Evolutionary conservation across 2,329 filamentous ascomycete genomes (phyloP), one percentile per base, ranked within the genome.

Genomic region (Fusarium avenaceum): DNA sequence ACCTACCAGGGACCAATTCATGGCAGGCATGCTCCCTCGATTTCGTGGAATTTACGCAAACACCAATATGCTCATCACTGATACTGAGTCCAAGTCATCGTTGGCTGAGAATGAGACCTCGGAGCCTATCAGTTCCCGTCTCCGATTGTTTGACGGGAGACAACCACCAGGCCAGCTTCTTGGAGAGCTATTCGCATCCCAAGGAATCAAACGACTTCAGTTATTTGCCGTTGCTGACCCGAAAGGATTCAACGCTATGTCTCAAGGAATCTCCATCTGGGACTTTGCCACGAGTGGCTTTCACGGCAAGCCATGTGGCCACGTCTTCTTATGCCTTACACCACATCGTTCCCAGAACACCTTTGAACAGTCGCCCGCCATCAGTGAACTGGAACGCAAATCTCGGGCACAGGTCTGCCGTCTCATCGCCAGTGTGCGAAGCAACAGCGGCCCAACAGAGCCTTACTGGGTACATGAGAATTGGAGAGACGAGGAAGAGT

Each of bases 181-280:
- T 24, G 65, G 59, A 7, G 55, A 66, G 11, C 19, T 52, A 6
- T 7, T 74, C 6, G 69, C 67, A 1, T 59, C 57, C 1, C 22
- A 72, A 2, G 78, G 78, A 0, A 67, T 73, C 49, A 67, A 60
- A 13, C 40, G 70, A 4, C 61, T 75, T 0, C 51, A 75, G 6
- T 62, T 62, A 2, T 33, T 76, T 7, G 73, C 76, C 0, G 38
- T 69, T 3, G 59, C 72, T 4, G 72, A 68, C 19, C 70, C 65
- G 3, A 14, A 58, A 6, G 50, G 67, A 7, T 80, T 75, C 71
- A 38, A 47, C 4, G 53, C 70, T 3, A 22, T 79, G 6, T 63
- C 67, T 8, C 57, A 50, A 6, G 74, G 70, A 4, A 67, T 74
- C 28, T 74, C 74, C 15, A 57, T 77, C 1, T 78, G 70, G 62